Evolutionary conservation across 2,329 filamentous ascomycete species (phyloP).

Genomic region (Colletotrichum eremochloae): DNA sequence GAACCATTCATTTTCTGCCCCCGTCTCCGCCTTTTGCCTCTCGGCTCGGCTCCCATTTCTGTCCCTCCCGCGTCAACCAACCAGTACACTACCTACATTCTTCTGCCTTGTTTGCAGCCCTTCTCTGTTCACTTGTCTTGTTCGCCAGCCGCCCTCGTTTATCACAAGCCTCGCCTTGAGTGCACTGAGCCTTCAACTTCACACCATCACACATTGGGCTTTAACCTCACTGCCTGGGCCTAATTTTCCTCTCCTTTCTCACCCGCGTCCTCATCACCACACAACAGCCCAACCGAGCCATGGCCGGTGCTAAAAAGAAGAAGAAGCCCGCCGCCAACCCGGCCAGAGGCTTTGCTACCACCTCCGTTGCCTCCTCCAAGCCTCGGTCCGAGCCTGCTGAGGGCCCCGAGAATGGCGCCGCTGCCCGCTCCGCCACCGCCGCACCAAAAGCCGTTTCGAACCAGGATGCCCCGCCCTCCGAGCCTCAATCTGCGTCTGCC

Average conservation of each 20-base stretch:
- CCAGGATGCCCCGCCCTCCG: constrained; percentile 49
- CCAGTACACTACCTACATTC: constrained; percentile 5
- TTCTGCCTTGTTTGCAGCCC: neutral
- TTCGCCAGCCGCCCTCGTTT: neutral
- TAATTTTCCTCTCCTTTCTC: neutral
- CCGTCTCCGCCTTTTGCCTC: constrained; percentile 32
- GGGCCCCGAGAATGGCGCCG: constrained; percentile 42
- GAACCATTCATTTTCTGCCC: constrained; percentile 19
- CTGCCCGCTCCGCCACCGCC: constrained; percentile 14
- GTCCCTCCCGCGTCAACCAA: constrained; percentile 12
- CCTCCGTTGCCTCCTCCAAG: constrained; percentile 85
- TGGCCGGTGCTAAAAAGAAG: constrained; percentile 86
- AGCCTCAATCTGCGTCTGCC: constrained; percentile 43
- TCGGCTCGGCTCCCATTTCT: constrained; percentile 29
- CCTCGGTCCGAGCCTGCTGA: constrained; percentile 72
- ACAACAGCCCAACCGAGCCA: constrained; percentile 50
- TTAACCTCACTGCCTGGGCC: neutral
- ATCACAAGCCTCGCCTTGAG: too few species aligned
- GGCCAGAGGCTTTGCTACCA: constrained; percentile 92
- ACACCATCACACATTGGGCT: constrained; percentile 5
- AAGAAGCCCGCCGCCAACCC: constrained; percentile 91
- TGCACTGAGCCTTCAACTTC: neutral
- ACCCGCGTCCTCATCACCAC: neutral
- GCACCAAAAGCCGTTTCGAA: constrained; percentile 13
- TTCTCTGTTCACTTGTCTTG: neutral